Conservation (phyloP, 257 asterid genomes). For the Paraleonurus japonicus region DNA sequence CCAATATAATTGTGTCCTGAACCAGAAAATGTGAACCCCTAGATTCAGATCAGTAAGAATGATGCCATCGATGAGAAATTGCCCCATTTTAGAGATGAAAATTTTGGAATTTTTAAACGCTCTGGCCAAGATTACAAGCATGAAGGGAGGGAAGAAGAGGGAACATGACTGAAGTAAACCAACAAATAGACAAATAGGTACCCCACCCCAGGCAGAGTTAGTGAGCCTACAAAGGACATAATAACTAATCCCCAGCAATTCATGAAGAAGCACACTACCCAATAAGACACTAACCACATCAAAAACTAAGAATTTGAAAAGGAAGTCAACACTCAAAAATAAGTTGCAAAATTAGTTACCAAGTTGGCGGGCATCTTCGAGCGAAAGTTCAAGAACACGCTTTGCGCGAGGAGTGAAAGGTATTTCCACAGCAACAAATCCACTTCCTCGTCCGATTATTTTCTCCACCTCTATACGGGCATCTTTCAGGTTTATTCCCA, state of each 20-base stretch:
- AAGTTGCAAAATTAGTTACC: conserved; percentile 44
- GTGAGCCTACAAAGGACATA: conserved; percentile 25
- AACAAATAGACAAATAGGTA: no score
- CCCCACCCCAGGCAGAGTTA: no score
- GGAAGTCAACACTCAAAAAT: neutral
- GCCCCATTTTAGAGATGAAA: neutral
- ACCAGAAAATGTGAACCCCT: conserved; percentile 20
- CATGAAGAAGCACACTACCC: neutral
- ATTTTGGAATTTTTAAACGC: neutral
- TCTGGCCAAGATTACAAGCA: neutral
- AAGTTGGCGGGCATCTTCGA: conserved; percentile 98
- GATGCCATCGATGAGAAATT: neutral
- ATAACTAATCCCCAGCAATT: conserved; percentile 2
- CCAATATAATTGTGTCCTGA: conserved; percentile 98
- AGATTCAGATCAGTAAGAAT: conserved; percentile 1
- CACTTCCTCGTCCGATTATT: conserved; percentile 96
- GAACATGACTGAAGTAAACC: neutral
- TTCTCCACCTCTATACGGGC: conserved; percentile 99
- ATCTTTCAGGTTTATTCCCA: conserved; percentile 95
- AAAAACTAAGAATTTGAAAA: conserved; percentile 25
- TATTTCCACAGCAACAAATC: conserved; percentile 96
- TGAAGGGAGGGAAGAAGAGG: neutral
- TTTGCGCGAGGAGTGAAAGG: conserved; percentile 99
- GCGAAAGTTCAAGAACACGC: conserved; percentile 89
- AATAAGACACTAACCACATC: conserved; percentile 26